phyloP scores from a whole-genome alignment of 169 alveolate species.

The Cryptosporidium canis region DNA sequence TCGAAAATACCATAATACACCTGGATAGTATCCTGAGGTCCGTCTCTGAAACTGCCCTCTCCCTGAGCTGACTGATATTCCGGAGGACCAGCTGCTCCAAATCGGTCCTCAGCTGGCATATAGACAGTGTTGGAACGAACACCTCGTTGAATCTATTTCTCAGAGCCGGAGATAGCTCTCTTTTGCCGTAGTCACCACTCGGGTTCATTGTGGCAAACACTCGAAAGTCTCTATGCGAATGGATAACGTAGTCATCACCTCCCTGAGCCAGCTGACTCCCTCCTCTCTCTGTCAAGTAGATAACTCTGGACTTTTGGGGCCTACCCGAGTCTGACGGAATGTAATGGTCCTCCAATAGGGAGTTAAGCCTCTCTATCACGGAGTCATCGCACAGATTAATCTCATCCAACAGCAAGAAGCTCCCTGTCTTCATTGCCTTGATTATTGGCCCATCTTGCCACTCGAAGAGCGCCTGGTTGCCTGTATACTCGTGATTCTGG shows the following conservation, averaged over 20 bases:
- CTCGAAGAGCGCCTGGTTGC: constrained; percentile 88
- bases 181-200: constrained; percentile 98
- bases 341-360: constrained; percentile 94
- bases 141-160: constrained; percentile 98
- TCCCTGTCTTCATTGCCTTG: constrained; percentile 95
- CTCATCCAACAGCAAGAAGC: constrained; percentile 95
- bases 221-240: constrained; percentile 91
- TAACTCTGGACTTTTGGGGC: neutral
- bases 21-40: neutral
- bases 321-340: constrained; percentile 73
- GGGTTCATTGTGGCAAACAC: constrained; percentile 99
- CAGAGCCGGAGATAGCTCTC: constrained; percentile 98
- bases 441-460: constrained; percentile 99
- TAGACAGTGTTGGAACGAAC: constrained; percentile 82
- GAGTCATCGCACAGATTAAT: constrained; percentile 98
- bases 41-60: neutral
- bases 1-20: constrained; percentile 18
- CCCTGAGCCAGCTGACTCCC: constrained; percentile 58
- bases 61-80: constrained; percentile 22
- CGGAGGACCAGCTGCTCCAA: constrained; percentile 41
- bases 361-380: constrained; percentile 97
- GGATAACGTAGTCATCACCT: constrained; percentile 80
- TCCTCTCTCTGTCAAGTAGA: constrained; percentile 83
- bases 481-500: constrained; percentile 21
- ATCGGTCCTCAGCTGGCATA: constrained; percentile 17